Evolutionary conservation across 176 grass and related monocot genomes (phyloP), one percentile per base, ranked within the genome.

Genomic region (Aegilops tauschii): DNA sequence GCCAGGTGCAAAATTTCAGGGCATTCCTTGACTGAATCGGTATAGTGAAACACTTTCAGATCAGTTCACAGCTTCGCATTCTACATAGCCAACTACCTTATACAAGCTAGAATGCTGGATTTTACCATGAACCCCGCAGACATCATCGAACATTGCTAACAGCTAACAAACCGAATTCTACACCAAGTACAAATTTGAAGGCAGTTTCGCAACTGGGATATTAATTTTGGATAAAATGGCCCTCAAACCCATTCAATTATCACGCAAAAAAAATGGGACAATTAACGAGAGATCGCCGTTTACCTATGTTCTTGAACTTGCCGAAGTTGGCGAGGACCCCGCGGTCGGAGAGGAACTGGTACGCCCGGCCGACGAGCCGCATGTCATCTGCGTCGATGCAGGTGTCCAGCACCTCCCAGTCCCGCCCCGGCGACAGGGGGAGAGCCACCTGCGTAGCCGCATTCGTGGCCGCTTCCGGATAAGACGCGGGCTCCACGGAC

Each of bases 341-440:
- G 1, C 92, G 90, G 80, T 88, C 84, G 36, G 90, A 78, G 30
- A 98, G 93, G 58, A 98, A 94, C 50, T 86, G 79, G 61, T 98
- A 98, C 6, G 92, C 87, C 18, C 85, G 91, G 30, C 93, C 96
- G 49, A 98, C 92, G 31, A 96, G 93, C 61, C 90, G 87, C 96
- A 98, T 98, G 79, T 98, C 92, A 45, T 98, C 93, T 42, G 96
- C 86, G 79, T 98, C 93, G 88, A 98, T 92, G 88, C 96, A 98
- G 54, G 96, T 80, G 77, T 98, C 93, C 25, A 98, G 86, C 68
- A 98, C 87, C 85, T 98, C 93, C 96, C 93, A 98, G 74, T 91
- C 90, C 92, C 93, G 79, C 32, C 90, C 90, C 56, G 93, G 84
- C 25, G 84, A 88, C 69, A 69, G 71, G 77, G 86, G 87, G 29